These are phyloP conservation scores for Salix koriyanagi DNA, from an alignment of 345 rosid genomes.

Conservation along the genomic window DNA sequence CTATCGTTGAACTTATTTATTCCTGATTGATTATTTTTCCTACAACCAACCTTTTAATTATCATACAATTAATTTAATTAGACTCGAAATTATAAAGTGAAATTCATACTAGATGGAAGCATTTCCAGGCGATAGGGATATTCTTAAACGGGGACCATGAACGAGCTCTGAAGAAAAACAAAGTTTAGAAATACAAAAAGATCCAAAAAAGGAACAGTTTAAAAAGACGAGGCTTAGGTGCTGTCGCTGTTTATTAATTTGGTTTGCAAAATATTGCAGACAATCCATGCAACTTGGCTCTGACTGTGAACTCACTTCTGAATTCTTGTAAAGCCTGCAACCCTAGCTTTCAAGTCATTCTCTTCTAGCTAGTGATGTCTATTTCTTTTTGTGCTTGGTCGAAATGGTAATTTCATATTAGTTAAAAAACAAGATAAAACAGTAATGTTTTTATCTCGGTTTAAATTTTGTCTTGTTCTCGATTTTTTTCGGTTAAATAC, in stretches of 20 bases:
- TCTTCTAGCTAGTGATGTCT: not conserved
- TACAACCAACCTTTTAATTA: too few relatives aligned
- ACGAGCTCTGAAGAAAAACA: conserved; percentile 7
- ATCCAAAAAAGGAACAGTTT: not conserved
- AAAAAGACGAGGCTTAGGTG: not conserved
- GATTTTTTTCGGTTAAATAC: too few relatives aligned
- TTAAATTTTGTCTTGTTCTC: too few relatives aligned
- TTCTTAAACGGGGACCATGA: conserved; percentile 11
- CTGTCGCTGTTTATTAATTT: conserved; percentile 18
- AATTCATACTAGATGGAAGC: too few relatives aligned
- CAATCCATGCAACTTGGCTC: not conserved
- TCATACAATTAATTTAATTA: too few relatives aligned
- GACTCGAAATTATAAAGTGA: too few relatives aligned
- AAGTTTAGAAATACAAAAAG: not conserved
- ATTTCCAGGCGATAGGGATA: conserved; percentile 7
- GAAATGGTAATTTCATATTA: too few relatives aligned
- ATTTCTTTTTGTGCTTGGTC: too few relatives aligned
- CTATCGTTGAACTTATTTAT: too few relatives aligned
- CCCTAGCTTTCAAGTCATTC: not conserved
- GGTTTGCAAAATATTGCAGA: not conserved
- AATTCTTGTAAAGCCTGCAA: not conserved
- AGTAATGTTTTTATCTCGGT: too few relatives aligned
- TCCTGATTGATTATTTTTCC: too few relatives aligned
- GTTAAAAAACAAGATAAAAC: too few relatives aligned
- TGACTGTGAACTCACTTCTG: not conserved